Conservation (phyloP, 2,329 filamentous ascomycete genomes). For the Aspergillus clavatus region DNA sequence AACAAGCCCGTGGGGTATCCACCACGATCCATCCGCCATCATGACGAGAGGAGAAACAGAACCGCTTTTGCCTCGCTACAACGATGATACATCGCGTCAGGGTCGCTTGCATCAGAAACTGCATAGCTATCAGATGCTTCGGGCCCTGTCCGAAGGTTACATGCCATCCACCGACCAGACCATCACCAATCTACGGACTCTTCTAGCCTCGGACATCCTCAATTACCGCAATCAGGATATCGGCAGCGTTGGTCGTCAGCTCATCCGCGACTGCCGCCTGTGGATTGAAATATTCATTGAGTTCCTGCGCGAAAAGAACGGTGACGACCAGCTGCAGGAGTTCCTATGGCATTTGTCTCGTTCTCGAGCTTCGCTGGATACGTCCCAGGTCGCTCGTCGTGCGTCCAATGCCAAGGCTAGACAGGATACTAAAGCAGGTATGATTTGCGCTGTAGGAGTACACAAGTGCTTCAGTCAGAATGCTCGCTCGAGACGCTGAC, state of each 20-base stretch:
- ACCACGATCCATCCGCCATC: slow-evolving; percentile 5
- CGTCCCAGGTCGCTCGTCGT: slow-evolving; percentile 57
- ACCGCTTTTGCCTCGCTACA: slow-evolving; percentile 71
- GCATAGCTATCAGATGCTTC: slow-evolving; percentile 86
- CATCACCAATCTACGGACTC: slow-evolving; percentile 71
- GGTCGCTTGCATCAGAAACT: slow-evolving; percentile 79
- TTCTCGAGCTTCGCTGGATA: slow-evolving; percentile 65
- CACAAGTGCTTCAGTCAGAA: neutral
- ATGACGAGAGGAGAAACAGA: slow-evolving; percentile 59
- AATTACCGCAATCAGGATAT: slow-evolving; percentile 70
- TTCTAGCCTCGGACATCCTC: slow-evolving; percentile 72
- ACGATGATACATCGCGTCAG: slow-evolving; percentile 73
- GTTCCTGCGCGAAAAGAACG: slow-evolving; percentile 77
- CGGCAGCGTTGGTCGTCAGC: slow-evolving; percentile 68
- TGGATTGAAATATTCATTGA: slow-evolving; percentile 77
- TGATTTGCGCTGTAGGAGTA: neutral
- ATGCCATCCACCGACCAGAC: slow-evolving; percentile 88
- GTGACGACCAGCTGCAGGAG: slow-evolving; percentile 79
- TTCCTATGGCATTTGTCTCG: slow-evolving; percentile 80
- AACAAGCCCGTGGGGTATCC: neutral
- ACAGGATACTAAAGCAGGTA: slow-evolving; percentile 68
- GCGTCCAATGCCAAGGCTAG: slow-evolving; percentile 60
- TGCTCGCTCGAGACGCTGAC: too few relatives aligned
- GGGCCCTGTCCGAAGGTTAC: slow-evolving; percentile 75
- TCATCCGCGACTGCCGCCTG: slow-evolving; percentile 66